phyloP scores from a whole-genome alignment of 305 asterid species.

The Fraxinus platypoda region DNA sequence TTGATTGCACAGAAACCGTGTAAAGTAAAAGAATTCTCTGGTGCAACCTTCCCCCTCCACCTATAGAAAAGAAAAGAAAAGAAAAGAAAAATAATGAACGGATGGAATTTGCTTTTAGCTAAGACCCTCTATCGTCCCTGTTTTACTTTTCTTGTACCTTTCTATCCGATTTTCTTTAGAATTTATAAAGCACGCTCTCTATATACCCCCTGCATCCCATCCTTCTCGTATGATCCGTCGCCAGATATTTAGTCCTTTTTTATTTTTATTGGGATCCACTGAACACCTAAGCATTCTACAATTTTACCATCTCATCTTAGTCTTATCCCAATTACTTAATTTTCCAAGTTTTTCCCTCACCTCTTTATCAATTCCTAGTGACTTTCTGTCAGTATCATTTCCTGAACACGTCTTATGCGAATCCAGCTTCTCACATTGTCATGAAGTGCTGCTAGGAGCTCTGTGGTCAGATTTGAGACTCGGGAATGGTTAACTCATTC shows the following conservation, averaged over 20 bases:
- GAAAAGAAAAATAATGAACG: not conserved
- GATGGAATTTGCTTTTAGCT: not conserved
- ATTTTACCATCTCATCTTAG: not conserved
- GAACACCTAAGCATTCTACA: not conserved
- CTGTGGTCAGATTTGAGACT: not conserved
- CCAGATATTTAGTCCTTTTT: not conserved
- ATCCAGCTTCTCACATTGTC: not conserved
- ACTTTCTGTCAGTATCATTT: not conserved
- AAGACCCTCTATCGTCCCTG: conserved; percentile 1
- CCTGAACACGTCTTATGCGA: not conserved
- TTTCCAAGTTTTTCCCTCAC: not conserved
- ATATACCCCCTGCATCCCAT: not conserved
- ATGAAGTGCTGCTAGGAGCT: not conserved
- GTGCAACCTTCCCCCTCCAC: not conserved
- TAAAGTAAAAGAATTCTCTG: not conserved
- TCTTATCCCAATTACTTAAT: not conserved
- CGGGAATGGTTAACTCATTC: not conserved
- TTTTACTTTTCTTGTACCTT: not conserved
- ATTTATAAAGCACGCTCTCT: not conserved
- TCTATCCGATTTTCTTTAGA: not conserved
- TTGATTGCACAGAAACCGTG: not conserved
- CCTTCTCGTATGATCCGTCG: not conserved
- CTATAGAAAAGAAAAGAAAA: not conserved
- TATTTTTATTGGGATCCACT: not conserved
- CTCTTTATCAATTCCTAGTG: not conserved